These are phyloP conservation scores for Dactylonectria estremocensis DNA, from an alignment of 2,329 filamentous ascomycete species.

Conservation along the genomic window DNA sequence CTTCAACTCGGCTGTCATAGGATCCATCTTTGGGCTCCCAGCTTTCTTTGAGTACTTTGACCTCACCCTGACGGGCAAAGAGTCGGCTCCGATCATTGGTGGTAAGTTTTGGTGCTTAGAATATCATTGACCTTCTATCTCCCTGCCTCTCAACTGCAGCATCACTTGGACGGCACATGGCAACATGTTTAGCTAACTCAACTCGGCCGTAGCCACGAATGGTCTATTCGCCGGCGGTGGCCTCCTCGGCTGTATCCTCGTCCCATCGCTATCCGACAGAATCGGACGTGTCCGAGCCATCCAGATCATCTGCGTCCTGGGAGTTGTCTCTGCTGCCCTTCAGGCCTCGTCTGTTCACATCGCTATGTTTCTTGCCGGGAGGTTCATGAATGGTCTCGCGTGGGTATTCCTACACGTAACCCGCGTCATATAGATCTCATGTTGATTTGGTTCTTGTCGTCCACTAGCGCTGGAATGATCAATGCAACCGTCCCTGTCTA, in stretches of 20 bases:
- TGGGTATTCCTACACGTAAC: no score
- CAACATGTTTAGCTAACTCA: no score
- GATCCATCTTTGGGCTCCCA: not conserved
- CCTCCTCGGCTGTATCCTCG: not conserved
- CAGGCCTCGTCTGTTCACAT: not conserved
- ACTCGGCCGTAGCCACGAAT: not conserved
- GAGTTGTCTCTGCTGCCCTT: not conserved
- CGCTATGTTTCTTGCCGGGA: not conserved
- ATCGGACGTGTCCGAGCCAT: not conserved
- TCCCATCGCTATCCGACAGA: not conserved
- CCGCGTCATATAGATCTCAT: no score
- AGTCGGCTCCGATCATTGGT: not conserved
- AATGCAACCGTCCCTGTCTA: not conserved
- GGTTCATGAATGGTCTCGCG: not conserved
- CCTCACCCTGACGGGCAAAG: not conserved
- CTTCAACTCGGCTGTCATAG: slow-evolving; percentile 3
- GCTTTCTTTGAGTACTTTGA: not conserved
- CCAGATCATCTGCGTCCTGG: not conserved
- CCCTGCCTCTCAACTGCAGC: no score
- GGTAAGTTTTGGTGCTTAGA: no score
- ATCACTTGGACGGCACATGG: no score
- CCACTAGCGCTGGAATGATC: not conserved
- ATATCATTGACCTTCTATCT: no score
- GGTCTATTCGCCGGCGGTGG: not conserved
- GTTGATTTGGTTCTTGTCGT: no score